Base-by-base conservation (phyloP, 2,329 filamentous ascomycete genomes). In the Aspergillus versicolor region DNA sequence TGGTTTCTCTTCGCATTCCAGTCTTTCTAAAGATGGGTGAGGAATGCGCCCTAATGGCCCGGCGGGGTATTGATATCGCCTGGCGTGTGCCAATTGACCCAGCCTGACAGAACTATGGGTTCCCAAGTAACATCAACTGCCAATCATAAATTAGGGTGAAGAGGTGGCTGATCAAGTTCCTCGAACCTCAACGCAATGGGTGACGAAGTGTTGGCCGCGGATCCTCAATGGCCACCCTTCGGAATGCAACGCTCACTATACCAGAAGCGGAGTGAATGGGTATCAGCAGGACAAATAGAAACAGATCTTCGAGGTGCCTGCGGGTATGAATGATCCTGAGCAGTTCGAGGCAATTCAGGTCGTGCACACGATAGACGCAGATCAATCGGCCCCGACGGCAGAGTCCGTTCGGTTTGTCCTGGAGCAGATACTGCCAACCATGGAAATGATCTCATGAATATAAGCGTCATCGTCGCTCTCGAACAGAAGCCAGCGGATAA, bases 1-100 rank as follows among this genome's bases (percentile, higher is more conserved):
- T 62, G 61, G 58, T 68, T 73, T 73, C 61, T 64, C 44, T 59
- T 57, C 56, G 65, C 73, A 74, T 75, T 75, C 73, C 72, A 60
- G 27, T 50, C 56, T 52, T 59, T 64, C 67, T 68, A 68, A 67
- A 70, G 67, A 69, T 66, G 66, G 61, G 56, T 55, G 54, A 67
- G 66, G 72, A 74, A 75, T 75, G 73, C 62, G 50, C 52, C 56
- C 52, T 61, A 58, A 60, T 51, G 50, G 40, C 65, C 57, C 62
- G 59, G 59, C 59, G 64, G 63, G 63, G 63, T 40, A 32, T 62
- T 48, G 40, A 45, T 34, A 44, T 56, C 59, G 58, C 59, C 65
- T 66, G 66, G 66, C 41, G 45, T 54, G 59, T 51, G 59, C 56
- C 55, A 40, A 58, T 68, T 44, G 65, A 67, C 65, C 65, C 59